Percentiles rank a stretch among this genome's conserved stretches.
Conservation (phyloP, 2,329 filamentous ascomycete genomes). For the Macrophomina tecta region DNA sequence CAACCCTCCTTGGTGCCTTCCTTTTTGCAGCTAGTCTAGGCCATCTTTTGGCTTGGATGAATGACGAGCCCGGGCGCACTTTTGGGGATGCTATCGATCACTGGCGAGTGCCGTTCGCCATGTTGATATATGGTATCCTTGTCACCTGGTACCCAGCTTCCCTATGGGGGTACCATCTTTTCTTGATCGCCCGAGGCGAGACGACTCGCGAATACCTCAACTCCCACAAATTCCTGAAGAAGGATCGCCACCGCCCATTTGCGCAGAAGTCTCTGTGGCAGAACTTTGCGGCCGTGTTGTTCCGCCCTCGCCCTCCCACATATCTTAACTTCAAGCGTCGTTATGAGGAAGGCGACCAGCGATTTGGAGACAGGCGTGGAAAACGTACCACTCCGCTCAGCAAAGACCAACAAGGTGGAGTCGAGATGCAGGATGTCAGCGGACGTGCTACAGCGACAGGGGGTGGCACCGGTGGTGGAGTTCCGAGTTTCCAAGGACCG, state of each 20-base stretch:
- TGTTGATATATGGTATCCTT: conserved; percentile 82
- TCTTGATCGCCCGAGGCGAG: conserved; percentile 87
- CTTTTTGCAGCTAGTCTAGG: conserved; percentile 78
- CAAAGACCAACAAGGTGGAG: conserved; percentile 59
- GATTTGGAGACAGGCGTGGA: conserved; percentile 69
- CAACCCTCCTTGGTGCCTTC: conserved; percentile 77
- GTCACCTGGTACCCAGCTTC: conserved; percentile 80
- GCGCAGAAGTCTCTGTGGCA: conserved; percentile 75
- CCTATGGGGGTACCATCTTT: conserved; percentile 86
- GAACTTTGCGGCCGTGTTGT: conserved; percentile 83
- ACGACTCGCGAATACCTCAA: conserved; percentile 97
- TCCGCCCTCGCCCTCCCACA: conserved; percentile 81
- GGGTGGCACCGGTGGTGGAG: neutral
- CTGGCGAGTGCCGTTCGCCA: conserved; percentile 82
- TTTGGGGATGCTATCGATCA: conserved; percentile 72
- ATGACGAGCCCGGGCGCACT: conserved; percentile 63
- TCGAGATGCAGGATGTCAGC: conserved; percentile 72
- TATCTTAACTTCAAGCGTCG: conserved; percentile 85
- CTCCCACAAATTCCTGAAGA: conserved; percentile 91
- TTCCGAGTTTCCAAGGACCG: conserved; percentile 18
- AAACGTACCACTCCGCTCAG: conserved; percentile 56
- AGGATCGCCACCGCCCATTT: conserved; percentile 89
- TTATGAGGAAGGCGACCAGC: conserved; percentile 82
- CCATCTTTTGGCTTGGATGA: conserved; percentile 77
- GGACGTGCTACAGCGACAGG: conserved; percentile 12